Conservation (phyloP, 148 eudicot genomes). For the Vaccinium macrocarpon region DNA sequence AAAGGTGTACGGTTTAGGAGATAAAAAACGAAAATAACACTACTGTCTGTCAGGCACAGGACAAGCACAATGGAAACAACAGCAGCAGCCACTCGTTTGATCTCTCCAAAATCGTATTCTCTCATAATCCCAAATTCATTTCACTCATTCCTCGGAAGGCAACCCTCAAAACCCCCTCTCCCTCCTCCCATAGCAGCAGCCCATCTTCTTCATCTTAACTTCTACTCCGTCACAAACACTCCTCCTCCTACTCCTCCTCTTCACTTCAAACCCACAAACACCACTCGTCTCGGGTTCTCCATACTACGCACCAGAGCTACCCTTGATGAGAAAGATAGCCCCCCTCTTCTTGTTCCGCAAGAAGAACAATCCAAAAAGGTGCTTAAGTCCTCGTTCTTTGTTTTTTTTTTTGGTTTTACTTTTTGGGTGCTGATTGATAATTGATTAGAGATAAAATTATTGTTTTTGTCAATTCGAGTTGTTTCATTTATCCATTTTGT, state of each 20-base stretch:
- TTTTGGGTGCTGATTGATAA: neutral
- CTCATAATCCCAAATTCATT: slow-evolving; percentile 9
- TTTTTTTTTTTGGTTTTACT: neutral
- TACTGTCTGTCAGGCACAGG: too few species aligned
- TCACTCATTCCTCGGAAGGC: slow-evolving; percentile 6
- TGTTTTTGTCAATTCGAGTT: neutral
- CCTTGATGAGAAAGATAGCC: slow-evolving; percentile 26
- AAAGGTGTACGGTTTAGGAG: too few species aligned
- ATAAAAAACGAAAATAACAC: too few species aligned
- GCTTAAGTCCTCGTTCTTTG: neutral
- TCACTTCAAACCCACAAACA: slow-evolving; percentile 14
- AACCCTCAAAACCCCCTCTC: slow-evolving; percentile 16
- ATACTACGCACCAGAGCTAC: slow-evolving; percentile 24
- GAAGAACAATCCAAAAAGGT: slow-evolving; percentile 34
- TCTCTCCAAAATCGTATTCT: slow-evolving; percentile 2
- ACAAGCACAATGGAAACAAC: slow-evolving; percentile 20
- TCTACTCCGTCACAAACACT: neutral
- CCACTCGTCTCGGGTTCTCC: slow-evolving; percentile 8
- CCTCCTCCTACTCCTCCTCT: neutral
- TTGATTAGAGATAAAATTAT: neutral
- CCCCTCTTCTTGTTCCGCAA: slow-evolving; percentile 31
- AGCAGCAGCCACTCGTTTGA: slow-evolving; percentile 10
- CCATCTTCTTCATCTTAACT: slow-evolving; percentile 12
- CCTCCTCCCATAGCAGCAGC: neutral
- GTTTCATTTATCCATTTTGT: neutral